Evolutionary conservation across 2,329 filamentous ascomycete species (phyloP).

Genomic region (Hypoxylon sp.): DNA sequence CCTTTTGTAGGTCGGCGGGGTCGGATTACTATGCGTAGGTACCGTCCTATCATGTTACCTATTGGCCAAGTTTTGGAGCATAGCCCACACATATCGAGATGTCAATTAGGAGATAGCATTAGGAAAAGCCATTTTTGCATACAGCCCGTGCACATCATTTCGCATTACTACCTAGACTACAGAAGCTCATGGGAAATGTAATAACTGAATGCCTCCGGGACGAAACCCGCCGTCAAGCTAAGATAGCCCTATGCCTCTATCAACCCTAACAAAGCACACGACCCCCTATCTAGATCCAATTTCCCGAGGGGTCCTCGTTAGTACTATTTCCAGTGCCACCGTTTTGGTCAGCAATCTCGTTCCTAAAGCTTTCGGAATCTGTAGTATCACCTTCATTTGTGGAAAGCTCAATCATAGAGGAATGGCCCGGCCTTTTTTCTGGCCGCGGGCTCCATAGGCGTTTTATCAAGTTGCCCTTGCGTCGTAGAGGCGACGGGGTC

Average conservation of each 20-base stretch:
- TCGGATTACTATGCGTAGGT: conserved; percentile 24
- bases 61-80: background rate
- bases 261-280: background rate
- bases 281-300: conserved; percentile 47
- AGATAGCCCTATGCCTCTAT: background rate
- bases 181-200: conserved; percentile 11
- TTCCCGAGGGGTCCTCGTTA: conserved; percentile 40
- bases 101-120: background rate
- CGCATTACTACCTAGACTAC: conserved; percentile 5
- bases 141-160: background rate
- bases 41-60: too few relatives aligned
- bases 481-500: conserved; percentile 50
- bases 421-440: conserved; percentile 33
- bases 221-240: background rate
- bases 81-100: conserved; percentile 1
- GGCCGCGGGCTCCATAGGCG: conserved; percentile 47
- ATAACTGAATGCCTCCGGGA: background rate
- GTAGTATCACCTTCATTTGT: conserved; percentile 1
- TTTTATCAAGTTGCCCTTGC: conserved; percentile 30
- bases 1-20: conserved; percentile 24
- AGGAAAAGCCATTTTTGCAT: background rate
- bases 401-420: conserved; percentile 39
- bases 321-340: conserved; percentile 11
- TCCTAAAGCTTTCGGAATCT: conserved; percentile 1
- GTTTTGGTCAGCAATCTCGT: conserved; percentile 4